phyloP scores from a whole-genome alignment of 345 rosid species.

The Salix purpurea region DNA sequence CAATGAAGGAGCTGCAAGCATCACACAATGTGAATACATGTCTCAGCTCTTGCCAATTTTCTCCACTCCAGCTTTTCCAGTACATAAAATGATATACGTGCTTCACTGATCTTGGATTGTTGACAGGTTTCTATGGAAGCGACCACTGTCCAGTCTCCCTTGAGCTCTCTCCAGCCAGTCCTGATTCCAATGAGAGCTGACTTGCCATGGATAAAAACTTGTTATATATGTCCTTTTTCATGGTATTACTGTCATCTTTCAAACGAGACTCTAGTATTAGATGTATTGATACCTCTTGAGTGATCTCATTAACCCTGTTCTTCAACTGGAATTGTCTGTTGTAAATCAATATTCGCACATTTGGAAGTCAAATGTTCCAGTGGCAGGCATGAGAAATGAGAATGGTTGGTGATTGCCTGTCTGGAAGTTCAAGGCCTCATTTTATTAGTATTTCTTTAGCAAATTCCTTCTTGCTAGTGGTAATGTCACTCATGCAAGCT shows the following conservation, averaged over 20 bases:
- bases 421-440: not conserved
- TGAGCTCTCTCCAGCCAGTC: constrained; percentile 47
- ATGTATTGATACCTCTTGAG: not conserved
- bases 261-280: not conserved
- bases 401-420: not conserved
- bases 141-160: constrained; percentile 90
- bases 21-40: not conserved
- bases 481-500: not conserved
- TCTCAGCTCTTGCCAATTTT: not conserved
- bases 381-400: not conserved
- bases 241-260: not conserved
- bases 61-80: not conserved
- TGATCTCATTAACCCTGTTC: not conserved
- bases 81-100: not conserved
- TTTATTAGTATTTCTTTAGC: not conserved
- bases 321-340: not conserved
- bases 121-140: constrained; percentile 82
- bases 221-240: not conserved
- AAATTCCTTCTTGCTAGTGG: not conserved
- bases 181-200: constrained; percentile 25
- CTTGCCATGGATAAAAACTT: not conserved
- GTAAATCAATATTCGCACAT: not conserved
- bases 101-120: not conserved
- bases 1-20: not conserved
- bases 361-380: not conserved